Base-by-base conservation (phyloP, 1,139 yeast genomes). In the Suhomyces wounanorum region DNA sequence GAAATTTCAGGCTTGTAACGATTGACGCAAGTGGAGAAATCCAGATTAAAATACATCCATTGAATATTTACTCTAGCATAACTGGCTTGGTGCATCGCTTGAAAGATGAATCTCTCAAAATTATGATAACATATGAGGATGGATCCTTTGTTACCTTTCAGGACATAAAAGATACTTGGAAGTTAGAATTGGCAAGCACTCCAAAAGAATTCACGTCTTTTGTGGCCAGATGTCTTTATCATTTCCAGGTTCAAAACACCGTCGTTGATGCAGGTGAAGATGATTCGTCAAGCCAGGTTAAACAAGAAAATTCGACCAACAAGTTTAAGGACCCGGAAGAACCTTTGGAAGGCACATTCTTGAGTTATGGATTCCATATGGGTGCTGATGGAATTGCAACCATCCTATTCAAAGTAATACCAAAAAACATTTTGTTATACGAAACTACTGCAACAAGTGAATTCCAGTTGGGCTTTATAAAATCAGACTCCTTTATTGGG, bases 351-450 rank as follows among this genome's bases (percentile, higher is more conserved):
- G 78, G 75, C 0, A 58, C 59, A 21, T 61, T 72, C 31, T 53
- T 64, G 3, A 62, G 63, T 30, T 68, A 61, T 50, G 75, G 75
- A 1, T 54, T 62, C 1, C 57, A 59, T 21, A 45, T 64, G 17
- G 56, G 59, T 16, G 45, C 52, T 6, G 58, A 61, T 50, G 72
- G 70, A 3, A 50, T 69, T 3, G 46, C 69, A 6, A 59, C 67
- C 8, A 47, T 72, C 3, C 63, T 63, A 2, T 68, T 64, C 53
- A 66, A 67, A 50, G 59, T 68, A 1, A 55, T 62, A 16, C 73
- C 75, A 1, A 68, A 64, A 43, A 64, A 70, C 50, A 63, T 63
- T 3, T 48, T 73, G 16, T 63, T 67, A 46, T 72, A 72, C 53
- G 62, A 65, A 25, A 69, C 69, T 16, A 53, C 62, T 17, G 70